Evolutionary conservation across 257 asterid species (phyloP), one percentile per base, ranked within the genome.

Genomic region (Jasminum sambac): DNA sequence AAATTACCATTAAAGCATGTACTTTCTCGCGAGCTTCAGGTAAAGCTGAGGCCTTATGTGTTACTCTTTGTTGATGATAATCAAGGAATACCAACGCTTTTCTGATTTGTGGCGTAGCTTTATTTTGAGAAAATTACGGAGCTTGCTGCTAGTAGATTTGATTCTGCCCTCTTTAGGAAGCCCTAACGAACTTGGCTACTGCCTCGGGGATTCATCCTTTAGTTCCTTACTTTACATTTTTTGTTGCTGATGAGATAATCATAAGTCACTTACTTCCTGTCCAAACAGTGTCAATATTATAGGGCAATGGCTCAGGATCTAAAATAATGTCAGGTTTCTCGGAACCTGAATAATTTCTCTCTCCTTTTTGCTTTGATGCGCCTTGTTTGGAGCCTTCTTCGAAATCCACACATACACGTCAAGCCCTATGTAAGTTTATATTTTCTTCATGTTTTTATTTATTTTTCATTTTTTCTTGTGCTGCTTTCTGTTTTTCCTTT

Each of bases 21-120:
- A 11, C 88, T 95, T 73, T 91, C 99, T 1, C 95, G 97, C 62
- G 99, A 95, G 72, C 95, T 91, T 82, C 99, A 95, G 99, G 99
- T 95, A 83, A 71, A 63, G 44, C 40, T 21, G 63, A 30, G 6
- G 60, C 30, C 41, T 67, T 50, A 48, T 71, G 24, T 72, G 67
- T 73, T 48, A 80, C 70, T 11, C 50, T 76, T 71, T 25, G 52
- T 66, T 66, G 70, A 46, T 73, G 66, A 73, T n/a, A 36, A 41
- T 61, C 19, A 30, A 63, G 74, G 71, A 19, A 71, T 41, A 68
- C n/a, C 70, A 36, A 64, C 57, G 39, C 7, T 62, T 55, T 70
- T 58, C 66, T 44, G 67, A 72, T 73, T 82, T 67, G 79, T 72
- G 77, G 59, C 72, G 85, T 88, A 95, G 99, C 96, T 95, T 68